A percentile compares a stretch with the other conserved stretches of the same genome.
phyloP scores from a whole-genome alignment of 2,329 filamentous ascomycete genomes.

The Coniella lustricola region DNA sequence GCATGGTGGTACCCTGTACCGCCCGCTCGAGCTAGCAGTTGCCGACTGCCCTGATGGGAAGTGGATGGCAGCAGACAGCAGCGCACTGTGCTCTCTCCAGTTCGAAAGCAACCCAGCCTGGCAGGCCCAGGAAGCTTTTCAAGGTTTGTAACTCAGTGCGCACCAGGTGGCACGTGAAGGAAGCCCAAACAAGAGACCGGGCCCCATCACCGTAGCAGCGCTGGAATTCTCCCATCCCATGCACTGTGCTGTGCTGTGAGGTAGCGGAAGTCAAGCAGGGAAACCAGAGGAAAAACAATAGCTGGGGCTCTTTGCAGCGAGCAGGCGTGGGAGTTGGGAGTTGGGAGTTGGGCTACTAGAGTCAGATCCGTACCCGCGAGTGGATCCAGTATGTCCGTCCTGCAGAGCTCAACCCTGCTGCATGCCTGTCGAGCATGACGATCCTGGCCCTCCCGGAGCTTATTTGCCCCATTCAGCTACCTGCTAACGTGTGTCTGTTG shows the following conservation, averaged over 20 bases:
- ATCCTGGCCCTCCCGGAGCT: not conserved
- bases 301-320: conserved; percentile 1
- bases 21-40: not conserved
- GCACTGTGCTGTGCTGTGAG: conserved; percentile 1
- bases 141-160: too few relatives aligned
- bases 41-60: not conserved
- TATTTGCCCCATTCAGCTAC: conserved; percentile 4
- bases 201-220: not conserved
- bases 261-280: not conserved
- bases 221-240: not conserved
- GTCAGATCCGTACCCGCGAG: not conserved
- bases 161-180: not conserved
- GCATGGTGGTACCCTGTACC: not conserved
- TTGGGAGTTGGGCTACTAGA: too few relatives aligned
- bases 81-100: too few relatives aligned
- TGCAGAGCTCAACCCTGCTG: not conserved
- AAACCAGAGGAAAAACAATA: not conserved
- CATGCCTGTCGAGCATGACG: not conserved
- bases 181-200: not conserved
- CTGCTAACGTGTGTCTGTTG: not conserved
- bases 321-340: not conserved
- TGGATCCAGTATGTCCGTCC: not conserved
- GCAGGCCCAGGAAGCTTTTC: too few relatives aligned
- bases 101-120: too few relatives aligned
- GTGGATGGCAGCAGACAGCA: not conserved